Evolutionary conservation across 2,329 filamentous ascomycete genomes (phyloP).

Genomic region (Colletotrichum sidae): DNA sequence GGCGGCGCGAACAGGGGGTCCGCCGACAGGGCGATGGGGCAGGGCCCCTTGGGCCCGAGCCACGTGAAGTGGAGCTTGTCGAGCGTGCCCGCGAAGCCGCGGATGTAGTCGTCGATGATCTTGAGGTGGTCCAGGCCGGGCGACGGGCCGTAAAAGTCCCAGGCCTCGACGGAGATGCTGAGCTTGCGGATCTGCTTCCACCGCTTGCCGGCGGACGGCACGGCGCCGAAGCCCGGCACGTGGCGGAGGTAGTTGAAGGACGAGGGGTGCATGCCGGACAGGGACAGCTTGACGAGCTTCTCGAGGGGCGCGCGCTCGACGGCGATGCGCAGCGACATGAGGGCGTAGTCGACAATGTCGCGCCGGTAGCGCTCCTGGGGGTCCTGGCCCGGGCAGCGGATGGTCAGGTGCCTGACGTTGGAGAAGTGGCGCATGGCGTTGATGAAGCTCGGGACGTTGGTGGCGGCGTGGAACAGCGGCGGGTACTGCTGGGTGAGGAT

Average conservation of each 20-base stretch:
- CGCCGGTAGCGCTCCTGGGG: slow-evolving; percentile 77
- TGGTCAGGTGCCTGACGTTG: slow-evolving; percentile 78
- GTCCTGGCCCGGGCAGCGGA: slow-evolving; percentile 81
- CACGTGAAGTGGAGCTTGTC: slow-evolving; percentile 82
- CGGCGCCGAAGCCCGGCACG: slow-evolving; percentile 77
- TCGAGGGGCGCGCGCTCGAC: slow-evolving; percentile 78
- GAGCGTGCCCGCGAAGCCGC: slow-evolving; percentile 73
- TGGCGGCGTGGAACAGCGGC: slow-evolving; percentile 88
- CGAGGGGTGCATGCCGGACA: slow-evolving; percentile 79
- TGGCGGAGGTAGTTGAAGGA: slow-evolving; percentile 84
- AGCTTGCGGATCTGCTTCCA: slow-evolving; percentile 85
- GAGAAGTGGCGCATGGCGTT: slow-evolving; percentile 76
- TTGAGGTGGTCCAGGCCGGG: slow-evolving; percentile 77
- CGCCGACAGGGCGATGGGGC: slow-evolving; percentile 76
- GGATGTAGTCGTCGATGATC: slow-evolving; percentile 84
- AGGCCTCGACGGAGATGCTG: slow-evolving; percentile 77
- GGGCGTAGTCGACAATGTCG: slow-evolving; percentile 86
- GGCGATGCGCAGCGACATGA: slow-evolving; percentile 87
- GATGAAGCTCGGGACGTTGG: slow-evolving; percentile 87
- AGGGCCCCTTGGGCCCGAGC: slow-evolving; percentile 78
- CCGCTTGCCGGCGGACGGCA: slow-evolving; percentile 75
- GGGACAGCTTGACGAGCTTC: slow-evolving; percentile 75
- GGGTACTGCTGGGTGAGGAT: slow-evolving; percentile 89
- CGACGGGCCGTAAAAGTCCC: slow-evolving; percentile 70
- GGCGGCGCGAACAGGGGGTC: slow-evolving; percentile 76